Percentiles rank a stretch among this genome's conserved stretches.
Conservation (phyloP, 2,329 filamentous ascomycete species). For the Aspergillus jensenii region DNA sequence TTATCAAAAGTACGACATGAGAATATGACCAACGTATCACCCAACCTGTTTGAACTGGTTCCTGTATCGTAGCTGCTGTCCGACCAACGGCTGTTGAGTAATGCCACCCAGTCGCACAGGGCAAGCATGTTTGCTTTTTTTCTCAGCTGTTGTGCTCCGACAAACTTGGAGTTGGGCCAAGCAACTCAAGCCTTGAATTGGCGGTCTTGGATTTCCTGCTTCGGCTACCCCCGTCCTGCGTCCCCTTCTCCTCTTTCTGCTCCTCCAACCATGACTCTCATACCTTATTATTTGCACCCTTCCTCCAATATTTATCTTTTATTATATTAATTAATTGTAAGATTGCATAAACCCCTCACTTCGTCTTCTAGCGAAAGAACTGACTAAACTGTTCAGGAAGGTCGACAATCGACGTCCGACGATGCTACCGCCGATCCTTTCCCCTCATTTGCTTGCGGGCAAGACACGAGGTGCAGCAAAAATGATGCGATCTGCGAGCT, state of each 20-base stretch:
- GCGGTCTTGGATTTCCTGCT: neutral
- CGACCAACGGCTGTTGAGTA: neutral
- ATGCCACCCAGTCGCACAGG: neutral
- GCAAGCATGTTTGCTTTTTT: neutral
- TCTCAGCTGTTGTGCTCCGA: neutral
- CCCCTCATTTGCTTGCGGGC: neutral
- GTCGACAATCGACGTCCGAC: neutral
- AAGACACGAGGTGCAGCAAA: neutral
- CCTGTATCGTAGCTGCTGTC: neutral
- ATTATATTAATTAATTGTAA: neutral
- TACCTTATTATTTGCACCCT: neutral
- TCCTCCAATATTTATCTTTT: neutral
- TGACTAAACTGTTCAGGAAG: slow-evolving; percentile 4
- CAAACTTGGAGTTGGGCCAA: neutral
- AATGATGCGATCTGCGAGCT: slow-evolving; percentile 12
- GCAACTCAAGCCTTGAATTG: slow-evolving; percentile 12
- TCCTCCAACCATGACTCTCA: neutral
- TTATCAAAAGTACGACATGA: slow-evolving; percentile 14
- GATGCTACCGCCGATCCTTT: slow-evolving; percentile 5
- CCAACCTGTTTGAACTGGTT: neutral
- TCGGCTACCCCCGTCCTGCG: neutral
- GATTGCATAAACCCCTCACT: neutral
- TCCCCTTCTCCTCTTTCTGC: neutral
- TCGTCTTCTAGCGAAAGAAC: neutral
- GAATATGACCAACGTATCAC: slow-evolving; percentile 8